These are phyloP conservation scores for Takashimella tepidaria DNA, from an alignment of 1,284 basidiomycete species.

Conservation along the genomic window DNA sequence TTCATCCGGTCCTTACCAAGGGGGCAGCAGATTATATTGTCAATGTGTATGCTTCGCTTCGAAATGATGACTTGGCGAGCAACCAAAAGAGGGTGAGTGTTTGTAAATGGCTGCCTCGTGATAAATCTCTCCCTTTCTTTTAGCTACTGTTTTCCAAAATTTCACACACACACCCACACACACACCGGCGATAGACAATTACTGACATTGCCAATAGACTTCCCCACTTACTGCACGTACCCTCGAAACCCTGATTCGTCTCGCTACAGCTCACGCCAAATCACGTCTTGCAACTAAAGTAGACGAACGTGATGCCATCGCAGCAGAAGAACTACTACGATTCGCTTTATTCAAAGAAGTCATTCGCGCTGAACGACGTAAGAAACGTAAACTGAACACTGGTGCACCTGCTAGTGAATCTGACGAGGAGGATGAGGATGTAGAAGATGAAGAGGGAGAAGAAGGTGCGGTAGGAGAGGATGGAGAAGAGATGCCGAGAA, in stretches of 20 bases:
- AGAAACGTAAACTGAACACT: slow-evolving; percentile 72
- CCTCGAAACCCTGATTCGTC: slow-evolving; percentile 95
- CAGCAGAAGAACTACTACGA: slow-evolving; percentile 91
- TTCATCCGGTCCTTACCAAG: slow-evolving; percentile 79
- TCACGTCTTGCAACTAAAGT: slow-evolving; percentile 82
- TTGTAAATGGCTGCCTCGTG: neutral
- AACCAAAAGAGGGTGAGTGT: slow-evolving; percentile 76
- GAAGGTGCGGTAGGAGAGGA: slow-evolving; percentile 18
- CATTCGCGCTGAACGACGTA: slow-evolving; percentile 63
- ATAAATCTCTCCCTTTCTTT: too few species aligned
- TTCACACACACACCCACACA: too few species aligned
- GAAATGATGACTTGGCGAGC: slow-evolving; percentile 87
- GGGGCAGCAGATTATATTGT: slow-evolving; percentile 94
- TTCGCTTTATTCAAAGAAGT: slow-evolving; percentile 99
- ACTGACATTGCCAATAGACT: too few species aligned
- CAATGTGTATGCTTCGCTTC: slow-evolving; percentile 81
- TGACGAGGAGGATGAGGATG: slow-evolving; percentile 52
- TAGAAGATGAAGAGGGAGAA: slow-evolving; percentile 49
- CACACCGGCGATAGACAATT: too few species aligned
- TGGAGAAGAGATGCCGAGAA: slow-evolving; percentile 15
- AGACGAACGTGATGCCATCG: slow-evolving; percentile 77
- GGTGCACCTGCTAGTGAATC: slow-evolving; percentile 53
- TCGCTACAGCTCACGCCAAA: slow-evolving; percentile 97
- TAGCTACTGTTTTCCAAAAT: too few species aligned
- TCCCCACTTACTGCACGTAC: slow-evolving; percentile 97